Evolutionary conservation across 805 yeast species (phyloP), one percentile per base, ranked within the genome.

Genomic region (Kregervanrija pseudodelftensis): DNA sequence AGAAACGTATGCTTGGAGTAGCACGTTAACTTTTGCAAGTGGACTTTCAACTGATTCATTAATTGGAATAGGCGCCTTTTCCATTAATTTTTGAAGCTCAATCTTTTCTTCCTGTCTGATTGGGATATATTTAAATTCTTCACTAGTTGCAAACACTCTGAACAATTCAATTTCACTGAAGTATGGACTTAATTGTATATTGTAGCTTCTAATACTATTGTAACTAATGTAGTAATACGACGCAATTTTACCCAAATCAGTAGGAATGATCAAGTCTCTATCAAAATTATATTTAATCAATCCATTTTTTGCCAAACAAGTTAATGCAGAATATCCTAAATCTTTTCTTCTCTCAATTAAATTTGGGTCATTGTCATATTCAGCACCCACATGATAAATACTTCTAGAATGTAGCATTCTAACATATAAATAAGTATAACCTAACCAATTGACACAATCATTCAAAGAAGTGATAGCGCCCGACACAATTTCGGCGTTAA

Each of bases 1-100:
- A 1, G 96, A 85, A n/a, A 93, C 85, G 55, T 85, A 88, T 0
- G 96, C 77, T 58, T 93, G 99, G 11, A 93, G 65, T 33, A 93
- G 63, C 8, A 88, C 77, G 52, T 82, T 88, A 15, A 86, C 76
- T 60, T 93, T 93, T 0, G 95, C 84, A 13, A 77, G 60, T 0
- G 90, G 81, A 47, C 87, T 91, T 38, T 73, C 79, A 0, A 80
- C 65, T 4, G 73, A 64, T 50, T 87, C 96, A 54, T 77, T 80
- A 28, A 93, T 73, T 0, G 99, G 98, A 33, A 91, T 77, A 0
- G 99, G 99, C 2, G 88, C 82, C 37, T 74, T 73, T 44, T 82
- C 88, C 46, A 80, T 59, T 11, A 93, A 65, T 53, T 81, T 82
- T 11, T 71, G 65, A 7, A 95, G 64, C 60, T 93, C 98, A 12